These are phyloP conservation scores for Trichoderma breve DNA, from an alignment of 2,329 filamentous ascomycete genomes.

Conservation along the genomic window DNA sequence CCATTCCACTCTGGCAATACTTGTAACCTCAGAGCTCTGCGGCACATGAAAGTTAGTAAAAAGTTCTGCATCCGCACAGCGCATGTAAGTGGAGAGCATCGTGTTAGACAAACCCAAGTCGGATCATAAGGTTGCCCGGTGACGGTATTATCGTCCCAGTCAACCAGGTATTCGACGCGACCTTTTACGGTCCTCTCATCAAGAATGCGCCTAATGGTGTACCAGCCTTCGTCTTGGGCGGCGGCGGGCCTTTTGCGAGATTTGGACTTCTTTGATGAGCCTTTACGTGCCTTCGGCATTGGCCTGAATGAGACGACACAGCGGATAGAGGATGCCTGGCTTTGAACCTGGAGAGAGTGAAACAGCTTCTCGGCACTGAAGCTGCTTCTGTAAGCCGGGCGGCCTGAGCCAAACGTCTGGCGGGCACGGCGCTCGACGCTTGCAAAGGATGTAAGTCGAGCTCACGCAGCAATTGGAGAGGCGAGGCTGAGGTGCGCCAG, in stretches of 20 bases:
- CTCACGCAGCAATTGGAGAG: slow-evolving; percentile 27
- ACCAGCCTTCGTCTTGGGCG: slow-evolving; percentile 33
- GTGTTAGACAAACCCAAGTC: slow-evolving; percentile 33
- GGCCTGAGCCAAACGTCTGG: slow-evolving; percentile 28
- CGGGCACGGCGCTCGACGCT: slow-evolving; percentile 32
- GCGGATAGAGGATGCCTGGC: neutral
- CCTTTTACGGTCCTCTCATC: slow-evolving; percentile 32
- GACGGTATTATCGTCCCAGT: slow-evolving; percentile 37
- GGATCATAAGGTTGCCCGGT: slow-evolving; percentile 35
- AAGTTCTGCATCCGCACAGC: neutral
- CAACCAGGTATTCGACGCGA: slow-evolving; percentile 36
- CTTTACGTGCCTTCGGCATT: slow-evolving; percentile 35
- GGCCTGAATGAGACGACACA: slow-evolving; percentile 23
- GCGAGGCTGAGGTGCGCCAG: slow-evolving; percentile 23
- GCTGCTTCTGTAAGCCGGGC: slow-evolving; percentile 18
- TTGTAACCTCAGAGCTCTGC: slow-evolving; percentile 34
- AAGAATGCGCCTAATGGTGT: slow-evolving; percentile 35
- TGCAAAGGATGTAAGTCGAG: slow-evolving; percentile 34
- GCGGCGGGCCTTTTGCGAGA: slow-evolving; percentile 22
- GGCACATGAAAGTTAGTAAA: slow-evolving; percentile 24
- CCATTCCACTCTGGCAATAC: slow-evolving; percentile 36
- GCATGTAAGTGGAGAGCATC: slow-evolving; percentile 8
- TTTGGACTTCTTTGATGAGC: slow-evolving; percentile 23
- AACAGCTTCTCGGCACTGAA: slow-evolving; percentile 10
- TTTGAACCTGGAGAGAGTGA: neutral